phyloP scores from a whole-genome alignment of 2,329 filamentous ascomycete species.

The Venturia pyrina region DNA sequence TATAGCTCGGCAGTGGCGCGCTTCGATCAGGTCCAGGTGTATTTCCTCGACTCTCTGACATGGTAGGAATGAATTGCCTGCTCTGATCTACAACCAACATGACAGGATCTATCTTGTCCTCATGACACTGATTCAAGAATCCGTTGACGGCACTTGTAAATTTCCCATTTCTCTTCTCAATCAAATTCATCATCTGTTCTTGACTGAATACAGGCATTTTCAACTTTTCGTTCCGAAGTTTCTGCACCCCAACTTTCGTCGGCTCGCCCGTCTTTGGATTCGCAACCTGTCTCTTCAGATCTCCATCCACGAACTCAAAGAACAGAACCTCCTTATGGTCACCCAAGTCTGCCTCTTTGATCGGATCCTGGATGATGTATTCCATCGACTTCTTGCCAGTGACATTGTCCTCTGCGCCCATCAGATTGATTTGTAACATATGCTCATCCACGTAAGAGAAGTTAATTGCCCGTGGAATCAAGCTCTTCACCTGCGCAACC shows the following conservation, averaged over 20 bases:
- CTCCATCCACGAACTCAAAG: constrained; percentile 88
- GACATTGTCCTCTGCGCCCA: constrained; percentile 58
- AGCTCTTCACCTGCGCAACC: constrained; percentile 67
- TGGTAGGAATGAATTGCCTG: constrained; percentile 52
- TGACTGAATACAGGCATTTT: constrained; percentile 91
- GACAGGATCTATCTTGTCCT: constrained; percentile 56
- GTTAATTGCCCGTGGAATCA: constrained; percentile 68
- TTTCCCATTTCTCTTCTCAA: constrained; percentile 80
- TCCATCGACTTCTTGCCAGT: constrained; percentile 46
- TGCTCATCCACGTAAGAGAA: constrained; percentile 83
- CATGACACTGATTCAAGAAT: constrained; percentile 66
- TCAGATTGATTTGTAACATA: constrained; percentile 64
- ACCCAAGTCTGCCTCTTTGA: constrained; percentile 14
- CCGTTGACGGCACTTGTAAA: constrained; percentile 67
- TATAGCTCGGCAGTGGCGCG: constrained; percentile 46
- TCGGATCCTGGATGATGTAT: constrained; percentile 33
- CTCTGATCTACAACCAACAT: constrained; percentile 50
- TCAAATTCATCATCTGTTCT: constrained; percentile 79
- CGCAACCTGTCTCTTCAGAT: constrained; percentile 70
- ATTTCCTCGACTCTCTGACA: constrained; percentile 35
- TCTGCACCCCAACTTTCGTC: constrained; percentile 51
- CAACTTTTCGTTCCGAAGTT: constrained; percentile 65
- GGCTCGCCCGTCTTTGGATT: constrained; percentile 65
- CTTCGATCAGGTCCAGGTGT: constrained; percentile 31
- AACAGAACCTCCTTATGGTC: constrained; percentile 58